Evolutionary conservation across 1,284 basidiomycete genomes (phyloP).

Genomic region (Grifola frondosa): DNA sequence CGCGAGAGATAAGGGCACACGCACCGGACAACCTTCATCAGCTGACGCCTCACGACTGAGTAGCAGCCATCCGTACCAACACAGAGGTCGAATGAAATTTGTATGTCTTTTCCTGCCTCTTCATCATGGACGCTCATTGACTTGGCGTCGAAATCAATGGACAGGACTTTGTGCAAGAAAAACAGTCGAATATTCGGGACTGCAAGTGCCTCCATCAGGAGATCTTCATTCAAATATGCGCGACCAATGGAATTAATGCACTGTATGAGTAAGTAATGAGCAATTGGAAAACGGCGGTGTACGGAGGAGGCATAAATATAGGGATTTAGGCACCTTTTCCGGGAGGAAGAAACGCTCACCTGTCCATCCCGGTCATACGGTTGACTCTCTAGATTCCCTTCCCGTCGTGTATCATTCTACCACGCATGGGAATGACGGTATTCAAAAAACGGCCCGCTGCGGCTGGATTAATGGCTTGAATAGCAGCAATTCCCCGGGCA

Average conservation of each 20-base stretch:
- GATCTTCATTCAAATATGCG: constrained; percentile 80
- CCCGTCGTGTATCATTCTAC: constrained; percentile 90
- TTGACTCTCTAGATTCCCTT: constrained; percentile 77
- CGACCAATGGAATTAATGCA: constrained; percentile 94
- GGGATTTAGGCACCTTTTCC: constrained; percentile 8
- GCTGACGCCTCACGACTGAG: constrained; percentile 80
- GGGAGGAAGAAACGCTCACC: constrained; percentile 45
- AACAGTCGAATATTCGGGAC: constrained; percentile 66
- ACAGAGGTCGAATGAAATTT: constrained; percentile 75
- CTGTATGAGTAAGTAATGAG: constrained; percentile 40
- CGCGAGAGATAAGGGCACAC: constrained; percentile 24
- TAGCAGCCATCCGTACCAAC: constrained; percentile 90
- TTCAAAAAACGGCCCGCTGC: constrained; percentile 76
- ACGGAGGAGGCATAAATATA: constrained; percentile 20
- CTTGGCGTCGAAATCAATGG: constrained; percentile 73
- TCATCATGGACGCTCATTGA: constrained; percentile 50
- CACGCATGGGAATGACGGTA: constrained; percentile 90
- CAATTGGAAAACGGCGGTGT: constrained; percentile 21
- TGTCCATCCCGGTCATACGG: constrained; percentile 86
- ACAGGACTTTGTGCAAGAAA: constrained; percentile 80
- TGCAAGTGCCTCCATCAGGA: constrained; percentile 71
- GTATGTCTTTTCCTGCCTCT: constrained; percentile 42
- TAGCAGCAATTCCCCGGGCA: constrained; percentile 85
- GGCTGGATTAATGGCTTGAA: constrained; percentile 76
- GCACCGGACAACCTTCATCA: constrained; percentile 89